Percentiles rank a stretch among this genome's conserved stretches.
These are phyloP conservation scores for Coniochaeta pulveracea DNA, from an alignment of 2,329 filamentous ascomycete species.

Conservation along the genomic window DNA sequence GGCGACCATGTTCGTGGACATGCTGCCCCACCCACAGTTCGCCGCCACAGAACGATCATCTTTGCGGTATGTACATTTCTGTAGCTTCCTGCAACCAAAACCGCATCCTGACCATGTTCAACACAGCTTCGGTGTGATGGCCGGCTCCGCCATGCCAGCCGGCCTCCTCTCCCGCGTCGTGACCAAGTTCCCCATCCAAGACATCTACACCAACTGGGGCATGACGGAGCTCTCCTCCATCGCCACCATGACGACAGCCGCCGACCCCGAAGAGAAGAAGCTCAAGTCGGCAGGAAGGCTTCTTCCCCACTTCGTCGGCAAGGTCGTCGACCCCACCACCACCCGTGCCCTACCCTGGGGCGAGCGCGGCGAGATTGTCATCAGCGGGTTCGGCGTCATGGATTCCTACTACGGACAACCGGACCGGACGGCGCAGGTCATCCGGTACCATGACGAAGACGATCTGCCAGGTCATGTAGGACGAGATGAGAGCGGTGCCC, in stretches of 20 bases:
- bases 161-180: not conserved
- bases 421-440: not conserved
- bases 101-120: not conserved
- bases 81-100: not conserved
- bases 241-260: not conserved
- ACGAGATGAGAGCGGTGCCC: no score
- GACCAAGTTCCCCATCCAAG: not conserved
- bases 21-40: no score
- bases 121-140: not conserved
- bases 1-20: no score
- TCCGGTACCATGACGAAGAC: not conserved
- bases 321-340: not conserved
- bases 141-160: not conserved
- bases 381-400: constrained; percentile 1
- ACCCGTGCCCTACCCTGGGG: not conserved
- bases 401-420: constrained; percentile 2
- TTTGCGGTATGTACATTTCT: not conserved
- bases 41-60: no score
- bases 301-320: constrained; percentile 1
- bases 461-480: no score
- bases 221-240: constrained; percentile 1
- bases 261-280: not conserved
- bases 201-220: constrained; percentile 1
- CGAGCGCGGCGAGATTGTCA: not conserved
- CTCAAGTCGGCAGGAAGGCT: constrained; percentile 1